Conservation (phyloP, 495 filamentous ascomycete species). For the Hypoxylon fragiforme region DNA sequence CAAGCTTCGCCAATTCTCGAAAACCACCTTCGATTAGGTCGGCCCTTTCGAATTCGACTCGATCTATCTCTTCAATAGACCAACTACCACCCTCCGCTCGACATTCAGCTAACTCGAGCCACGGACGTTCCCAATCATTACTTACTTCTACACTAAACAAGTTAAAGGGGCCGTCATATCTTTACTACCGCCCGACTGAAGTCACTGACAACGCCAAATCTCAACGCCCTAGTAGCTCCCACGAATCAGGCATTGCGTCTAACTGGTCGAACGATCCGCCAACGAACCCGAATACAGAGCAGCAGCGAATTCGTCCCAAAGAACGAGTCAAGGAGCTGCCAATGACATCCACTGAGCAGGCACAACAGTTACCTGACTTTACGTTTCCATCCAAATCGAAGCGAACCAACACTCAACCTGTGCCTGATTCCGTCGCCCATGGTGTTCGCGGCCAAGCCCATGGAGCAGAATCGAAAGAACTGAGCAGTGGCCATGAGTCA, state of each 20-base stretch:
- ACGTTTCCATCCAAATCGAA: slow-evolving; percentile 23
- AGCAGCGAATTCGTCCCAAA: slow-evolving; percentile 9
- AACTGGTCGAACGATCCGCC: slow-evolving; percentile 16
- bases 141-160: slow-evolving; percentile 38
- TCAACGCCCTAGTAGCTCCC: slow-evolving; percentile 21
- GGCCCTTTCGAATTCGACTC: slow-evolving; percentile 33
- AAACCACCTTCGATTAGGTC: slow-evolving; percentile 34
- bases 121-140: slow-evolving; percentile 38
- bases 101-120: slow-evolving; percentile 28
- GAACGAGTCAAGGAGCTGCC: slow-evolving; percentile 8
- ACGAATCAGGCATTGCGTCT: slow-evolving; percentile 7
- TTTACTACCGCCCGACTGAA: slow-evolving; percentile 32
- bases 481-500: slow-evolving; percentile 9
- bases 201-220: slow-evolving; percentile 6
- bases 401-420: slow-evolving; percentile 14
- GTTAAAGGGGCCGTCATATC: slow-evolving; percentile 36
- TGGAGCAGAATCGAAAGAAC: slow-evolving; percentile 15
- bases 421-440: slow-evolving; percentile 19
- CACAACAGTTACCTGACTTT: slow-evolving; percentile 26
- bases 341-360: slow-evolving; percentile 2
- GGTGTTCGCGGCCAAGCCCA: slow-evolving; percentile 17
- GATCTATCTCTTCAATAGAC: slow-evolving; percentile 41
- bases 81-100: slow-evolving; percentile 22
- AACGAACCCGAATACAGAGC: background rate
- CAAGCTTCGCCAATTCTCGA: slow-evolving; percentile 20